Conservation (phyloP, 2,329 filamentous ascomycete genomes). For the Trichophyton benhamiae region DNA sequence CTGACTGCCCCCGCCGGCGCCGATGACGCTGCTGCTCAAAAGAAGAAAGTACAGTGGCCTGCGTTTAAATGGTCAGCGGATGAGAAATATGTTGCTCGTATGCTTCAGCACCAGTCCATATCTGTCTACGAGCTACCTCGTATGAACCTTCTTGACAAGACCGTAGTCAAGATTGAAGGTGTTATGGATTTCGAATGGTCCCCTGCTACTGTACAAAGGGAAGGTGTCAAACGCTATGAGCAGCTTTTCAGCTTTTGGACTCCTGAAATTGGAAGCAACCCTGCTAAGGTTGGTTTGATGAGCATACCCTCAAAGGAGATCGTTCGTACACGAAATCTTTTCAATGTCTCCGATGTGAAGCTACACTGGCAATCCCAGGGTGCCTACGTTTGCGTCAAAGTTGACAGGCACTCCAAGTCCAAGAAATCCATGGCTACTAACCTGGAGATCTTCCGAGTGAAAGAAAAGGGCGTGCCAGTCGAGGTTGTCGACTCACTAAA, state of each 20-base stretch:
- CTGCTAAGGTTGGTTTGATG: conserved; percentile 94
- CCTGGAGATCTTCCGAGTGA: conserved; percentile 93
- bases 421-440: conserved; percentile 97
- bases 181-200: conserved; percentile 98
- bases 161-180: conserved; percentile 88
- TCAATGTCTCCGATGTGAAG: conserved; percentile 96
- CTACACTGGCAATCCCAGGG: conserved; percentile 97
- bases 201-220: conserved; percentile 66
- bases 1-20: conserved; percentile 42
- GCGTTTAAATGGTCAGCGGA: conserved; percentile 99
- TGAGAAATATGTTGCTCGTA: conserved; percentile 88
- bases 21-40: conserved; percentile 51
- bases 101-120: conserved; percentile 78
- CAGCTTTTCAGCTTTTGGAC: conserved; percentile 99
- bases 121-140: conserved; percentile 79
- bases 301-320: conserved; percentile 89
- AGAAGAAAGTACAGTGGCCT: conserved; percentile 95
- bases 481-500: conserved; percentile 97
- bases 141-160: conserved; percentile 85
- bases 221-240: conserved; percentile 82
- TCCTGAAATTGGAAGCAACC: conserved; percentile 93
- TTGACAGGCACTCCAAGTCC: conserved; percentile 95
- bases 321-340: conserved; percentile 86
- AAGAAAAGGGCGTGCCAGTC: conserved; percentile 94
- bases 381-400: conserved; percentile 93